These are phyloP conservation scores for Debaryomycetaceae sp. DNA, from an alignment of 1,139 yeast species.

Conservation along the genomic window DNA sequence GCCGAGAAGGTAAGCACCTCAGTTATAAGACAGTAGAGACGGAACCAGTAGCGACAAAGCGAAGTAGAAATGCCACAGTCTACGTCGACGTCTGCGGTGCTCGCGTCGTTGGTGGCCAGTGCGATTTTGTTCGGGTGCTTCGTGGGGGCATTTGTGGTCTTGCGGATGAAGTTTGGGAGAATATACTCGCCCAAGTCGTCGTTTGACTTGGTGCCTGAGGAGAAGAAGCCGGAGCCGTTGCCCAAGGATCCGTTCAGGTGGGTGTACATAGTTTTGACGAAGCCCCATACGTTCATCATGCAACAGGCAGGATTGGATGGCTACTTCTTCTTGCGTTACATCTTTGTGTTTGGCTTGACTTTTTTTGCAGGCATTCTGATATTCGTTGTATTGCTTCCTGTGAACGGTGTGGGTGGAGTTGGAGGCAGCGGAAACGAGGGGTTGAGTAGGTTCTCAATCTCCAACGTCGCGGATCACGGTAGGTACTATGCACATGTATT, in stretches of 20 bases:
- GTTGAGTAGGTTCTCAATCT: conserved; percentile 72
- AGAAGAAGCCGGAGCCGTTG: conserved; percentile 58
- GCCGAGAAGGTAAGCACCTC: background rate
- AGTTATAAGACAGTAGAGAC: background rate
- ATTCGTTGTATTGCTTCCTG: conserved; percentile 59
- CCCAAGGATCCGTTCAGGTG: conserved; percentile 64
- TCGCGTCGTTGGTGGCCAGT: conserved; percentile 57
- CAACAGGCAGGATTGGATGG: conserved; percentile 79
- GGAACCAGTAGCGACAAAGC: background rate
- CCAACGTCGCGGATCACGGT: conserved; percentile 55
- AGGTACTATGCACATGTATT: conserved; percentile 87
- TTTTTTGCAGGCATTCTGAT: conserved; percentile 38
- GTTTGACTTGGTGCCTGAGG: conserved; percentile 55
- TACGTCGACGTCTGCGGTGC: conserved; percentile 65
- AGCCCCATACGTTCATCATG: conserved; percentile 62
- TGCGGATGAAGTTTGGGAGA: conserved; percentile 54
- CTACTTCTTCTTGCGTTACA: conserved; percentile 60
- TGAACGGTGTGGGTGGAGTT: conserved; percentile 59
- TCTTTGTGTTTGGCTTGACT: conserved; percentile 42
- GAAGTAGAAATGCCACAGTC: conserved; percentile 15
- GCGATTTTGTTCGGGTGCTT: conserved; percentile 52
- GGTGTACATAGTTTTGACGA: conserved; percentile 52
- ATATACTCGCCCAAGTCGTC: conserved; percentile 69
- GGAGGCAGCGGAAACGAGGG: conserved; percentile 36
- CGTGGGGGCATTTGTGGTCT: conserved; percentile 47